These are phyloP conservation scores for Musa acuminata DNA, from an alignment of 176 grass and related monocot species.

Conservation along the genomic window DNA sequence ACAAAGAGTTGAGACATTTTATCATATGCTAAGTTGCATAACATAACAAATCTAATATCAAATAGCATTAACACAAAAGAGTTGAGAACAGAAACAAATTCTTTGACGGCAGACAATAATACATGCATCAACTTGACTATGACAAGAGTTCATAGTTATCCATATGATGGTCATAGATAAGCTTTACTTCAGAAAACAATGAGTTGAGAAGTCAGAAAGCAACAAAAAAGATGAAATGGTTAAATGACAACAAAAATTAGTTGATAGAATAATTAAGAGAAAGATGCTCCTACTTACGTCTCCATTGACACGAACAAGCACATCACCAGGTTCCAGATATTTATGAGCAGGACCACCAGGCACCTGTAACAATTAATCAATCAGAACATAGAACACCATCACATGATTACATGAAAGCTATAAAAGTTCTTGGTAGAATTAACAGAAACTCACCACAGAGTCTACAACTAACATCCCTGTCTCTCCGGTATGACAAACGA, in stretches of 20 bases:
- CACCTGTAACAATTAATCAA: constrained; percentile 47
- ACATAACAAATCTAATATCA: background rate
- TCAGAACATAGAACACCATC: background rate
- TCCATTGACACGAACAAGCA: constrained; percentile 81
- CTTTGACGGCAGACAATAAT: background rate
- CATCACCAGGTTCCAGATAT: constrained; percentile 85
- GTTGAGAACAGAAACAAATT: background rate
- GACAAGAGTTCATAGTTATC: background rate
- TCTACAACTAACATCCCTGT: constrained; percentile 98
- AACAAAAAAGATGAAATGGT: too few relatives aligned
- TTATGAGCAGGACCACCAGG: constrained; percentile 93
- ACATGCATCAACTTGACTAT: background rate
- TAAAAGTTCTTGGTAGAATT: constrained; percentile 17
- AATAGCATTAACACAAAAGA: background rate
- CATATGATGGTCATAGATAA: background rate
- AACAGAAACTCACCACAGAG: constrained; percentile 54
- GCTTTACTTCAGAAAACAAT: background rate
- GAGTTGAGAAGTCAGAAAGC: background rate
- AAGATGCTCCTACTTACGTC: constrained; percentile 28
- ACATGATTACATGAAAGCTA: constrained; percentile 4
- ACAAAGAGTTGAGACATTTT: too few relatives aligned
- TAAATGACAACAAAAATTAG: too few relatives aligned
- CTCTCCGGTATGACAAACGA: constrained; percentile 64
- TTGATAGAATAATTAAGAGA: background rate
- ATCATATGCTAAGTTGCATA: too few relatives aligned